phyloP scores from a whole-genome alignment of 169 alveolate genomes.

The Babesia gibsoni region DNA sequence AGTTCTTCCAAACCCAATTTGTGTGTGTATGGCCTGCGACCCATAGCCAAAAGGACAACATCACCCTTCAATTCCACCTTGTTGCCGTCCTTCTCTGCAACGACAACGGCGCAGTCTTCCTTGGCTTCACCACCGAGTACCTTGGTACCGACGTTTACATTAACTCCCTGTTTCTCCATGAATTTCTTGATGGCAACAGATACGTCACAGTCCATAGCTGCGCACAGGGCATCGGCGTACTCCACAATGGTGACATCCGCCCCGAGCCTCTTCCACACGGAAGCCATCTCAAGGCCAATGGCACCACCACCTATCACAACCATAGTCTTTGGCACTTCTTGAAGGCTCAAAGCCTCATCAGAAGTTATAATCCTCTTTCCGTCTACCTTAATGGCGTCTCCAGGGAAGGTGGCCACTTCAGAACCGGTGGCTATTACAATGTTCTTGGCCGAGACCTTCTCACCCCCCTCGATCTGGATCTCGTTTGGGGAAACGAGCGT shows the following conservation, averaged over 20 bases:
- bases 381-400: constrained; percentile 44
- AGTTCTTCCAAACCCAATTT: constrained; percentile 88
- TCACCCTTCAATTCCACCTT: constrained; percentile 73
- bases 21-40: constrained; percentile 93
- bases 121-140: constrained; percentile 81
- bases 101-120: constrained; percentile 49
- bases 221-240: constrained; percentile 71
- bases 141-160: constrained; percentile 70
- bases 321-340: constrained; percentile 85
- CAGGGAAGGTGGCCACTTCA: constrained; percentile 56
- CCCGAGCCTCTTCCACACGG: constrained; percentile 92
- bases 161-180: constrained; percentile 82
- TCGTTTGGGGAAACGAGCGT: constrained; percentile 27
- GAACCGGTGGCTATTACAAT: constrained; percentile 93
- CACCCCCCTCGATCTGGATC: constrained; percentile 49
- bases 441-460: constrained; percentile 76
- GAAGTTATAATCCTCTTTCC: constrained; percentile 65
- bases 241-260: constrained; percentile 78
- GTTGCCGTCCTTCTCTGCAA: constrained; percentile 45
- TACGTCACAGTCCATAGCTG: constrained; percentile 72
- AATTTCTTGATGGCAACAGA: constrained; percentile 64
- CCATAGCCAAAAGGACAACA: constrained; percentile 92
- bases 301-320: constrained; percentile 98
- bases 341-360: constrained; percentile 67
- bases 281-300: constrained; percentile 96